These are phyloP conservation scores for Opeltia flavorubescens DNA, from an alignment of 495 filamentous ascomycete species.

Conservation along the genomic window DNA sequence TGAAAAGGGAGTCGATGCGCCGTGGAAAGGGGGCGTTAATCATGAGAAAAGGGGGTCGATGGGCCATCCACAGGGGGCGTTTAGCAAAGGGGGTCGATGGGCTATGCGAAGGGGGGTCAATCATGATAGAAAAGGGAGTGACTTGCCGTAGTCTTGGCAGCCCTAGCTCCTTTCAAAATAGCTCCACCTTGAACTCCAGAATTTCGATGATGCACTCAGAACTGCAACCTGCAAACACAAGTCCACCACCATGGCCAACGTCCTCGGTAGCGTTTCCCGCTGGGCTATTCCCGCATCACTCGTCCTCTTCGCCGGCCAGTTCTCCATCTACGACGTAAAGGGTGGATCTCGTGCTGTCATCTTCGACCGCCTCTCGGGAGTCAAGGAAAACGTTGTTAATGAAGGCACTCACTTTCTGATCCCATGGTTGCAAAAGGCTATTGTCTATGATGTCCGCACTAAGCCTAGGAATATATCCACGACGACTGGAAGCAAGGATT, in stretches of 20 bases:
- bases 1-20: no score
- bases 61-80: no score
- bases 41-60: no score
- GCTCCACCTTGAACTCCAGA: no score
- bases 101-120: no score
- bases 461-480: conserved; percentile 94
- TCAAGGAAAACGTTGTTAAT: conserved; percentile 82
- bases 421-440: conserved; percentile 88
- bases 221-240: no score
- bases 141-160: no score
- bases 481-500: conserved; percentile 96
- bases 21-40: no score
- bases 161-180: no score
- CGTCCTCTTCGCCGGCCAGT: conserved; percentile 45
- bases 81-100: no score
- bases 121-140: no score
- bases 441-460: conserved; percentile 95
- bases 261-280: conserved; percentile 49
- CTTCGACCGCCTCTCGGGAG: conserved; percentile 87
- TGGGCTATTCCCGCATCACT: conserved; percentile 57
- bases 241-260: conserved; percentile 50
- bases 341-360: conserved; percentile 91
- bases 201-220: no score
- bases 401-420: conserved; percentile 96
- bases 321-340: conserved; percentile 91